phyloP scores from a whole-genome alignment of 805 yeast species.

The Starmera dryadoides region DNA sequence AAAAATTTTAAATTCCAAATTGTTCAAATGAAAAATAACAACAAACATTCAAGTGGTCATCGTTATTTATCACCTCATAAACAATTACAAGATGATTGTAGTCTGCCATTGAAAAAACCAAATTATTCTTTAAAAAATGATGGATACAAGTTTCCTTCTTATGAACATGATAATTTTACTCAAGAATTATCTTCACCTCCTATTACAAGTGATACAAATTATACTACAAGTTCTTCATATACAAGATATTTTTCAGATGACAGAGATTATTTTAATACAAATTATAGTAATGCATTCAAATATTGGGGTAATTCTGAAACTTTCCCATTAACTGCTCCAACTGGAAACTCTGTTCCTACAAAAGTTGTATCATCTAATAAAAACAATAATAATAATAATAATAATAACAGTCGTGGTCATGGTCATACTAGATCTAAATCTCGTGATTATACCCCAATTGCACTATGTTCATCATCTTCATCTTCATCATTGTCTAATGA shows the following conservation, averaged over 20 bases:
- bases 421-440: not conserved
- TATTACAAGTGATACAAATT: conserved; percentile 1
- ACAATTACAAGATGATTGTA: not conserved
- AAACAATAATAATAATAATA: no score
- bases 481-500: not conserved
- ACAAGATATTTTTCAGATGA: conserved; percentile 20
- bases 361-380: not conserved
- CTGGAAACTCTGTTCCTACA: conserved; percentile 6
- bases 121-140: not conserved
- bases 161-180: conserved; percentile 7
- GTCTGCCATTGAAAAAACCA: not conserved
- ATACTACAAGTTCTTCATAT: conserved; percentile 3
- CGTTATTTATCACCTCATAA: not conserved
- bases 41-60: no score
- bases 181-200: conserved; percentile 5
- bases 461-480: conserved; percentile 3
- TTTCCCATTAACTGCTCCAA: conserved; percentile 6
- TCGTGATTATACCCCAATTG: no score
- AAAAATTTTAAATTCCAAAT: conserved; percentile 30
- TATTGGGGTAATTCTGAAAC: not conserved
- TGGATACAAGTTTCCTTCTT: not conserved
- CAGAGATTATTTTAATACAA: conserved; percentile 18
- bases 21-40: conserved; percentile 8
- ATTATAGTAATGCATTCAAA: not conserved
- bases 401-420: no score